Base-by-base conservation (phyloP, 2,329 filamentous ascomycete species). In the Bimuria novae-zelandiae region DNA sequence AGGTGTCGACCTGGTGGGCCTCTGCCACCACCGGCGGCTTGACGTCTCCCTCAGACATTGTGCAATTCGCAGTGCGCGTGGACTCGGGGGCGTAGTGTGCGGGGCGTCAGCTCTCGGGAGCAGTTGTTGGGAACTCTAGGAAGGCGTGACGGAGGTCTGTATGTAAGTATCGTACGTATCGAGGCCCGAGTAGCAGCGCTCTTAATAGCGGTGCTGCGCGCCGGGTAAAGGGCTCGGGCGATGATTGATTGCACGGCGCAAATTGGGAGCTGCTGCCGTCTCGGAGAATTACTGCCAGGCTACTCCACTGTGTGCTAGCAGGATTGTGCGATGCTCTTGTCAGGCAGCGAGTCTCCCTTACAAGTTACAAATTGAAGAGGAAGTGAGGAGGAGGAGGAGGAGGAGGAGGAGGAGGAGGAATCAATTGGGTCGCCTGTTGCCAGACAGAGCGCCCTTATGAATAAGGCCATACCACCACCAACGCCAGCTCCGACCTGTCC, bases 1-100 rank as follows among this genome's bases (percentile, higher is more conserved):
- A 90, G 17, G 88, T 92, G 75, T 90, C 86, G 64, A 91, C 88
- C 70, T 86, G 77, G 75, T 91, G 88, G 68, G 89, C 88, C 80
- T 92, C 89, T 56, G 82, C 80, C 67, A 92, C 88, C 66, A 89
- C 86, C 22, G 68, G 65, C 27, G 76, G 75, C 62, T 75, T 70
- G 33, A 70, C 66, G 46, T 69, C 56, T 56, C 77, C 77, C 61
- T 79, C 77, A 57, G 77, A 79, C 77, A 79, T 79, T 56, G 46
- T 62, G 60, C 39, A 48, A 21, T 49, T 56, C 53, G 48, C 49
- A 43, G 39, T 44, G 36, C 49, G 44, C 41, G 54, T 43, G 35
- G 50, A 46, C 52, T 52, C 30, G 12, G 30, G 6, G 21, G 30
- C n/a, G 30, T 17, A 36, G 21, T 45, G 12, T 32, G 35, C 37